Conservation (phyloP, 768 basidiomycete genomes). For the Fomitopsis pulvina region DNA sequence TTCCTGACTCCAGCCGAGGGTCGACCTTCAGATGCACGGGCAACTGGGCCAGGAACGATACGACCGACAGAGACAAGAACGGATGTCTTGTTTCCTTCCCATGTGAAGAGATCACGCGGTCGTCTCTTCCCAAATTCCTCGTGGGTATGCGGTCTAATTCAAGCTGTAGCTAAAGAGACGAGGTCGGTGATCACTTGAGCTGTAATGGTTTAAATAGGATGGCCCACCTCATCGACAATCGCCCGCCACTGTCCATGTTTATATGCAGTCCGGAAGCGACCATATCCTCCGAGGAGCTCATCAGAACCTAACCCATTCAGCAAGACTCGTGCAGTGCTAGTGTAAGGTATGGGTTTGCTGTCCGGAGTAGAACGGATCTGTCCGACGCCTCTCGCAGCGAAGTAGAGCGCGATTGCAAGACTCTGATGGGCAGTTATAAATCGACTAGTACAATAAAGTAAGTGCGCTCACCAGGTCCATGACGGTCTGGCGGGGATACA, state of each 20-base stretch:
- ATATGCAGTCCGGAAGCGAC: slow-evolving; percentile 79
- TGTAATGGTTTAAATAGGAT: slow-evolving; percentile 2
- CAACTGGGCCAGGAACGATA: slow-evolving; percentile 68
- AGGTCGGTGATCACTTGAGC: neutral
- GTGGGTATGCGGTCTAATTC: slow-evolving; percentile 83
- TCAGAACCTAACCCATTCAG: slow-evolving; percentile 93
- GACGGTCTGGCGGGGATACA: slow-evolving; percentile 76
- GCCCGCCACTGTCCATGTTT: slow-evolving; percentile 62
- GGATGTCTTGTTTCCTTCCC: slow-evolving; percentile 93
- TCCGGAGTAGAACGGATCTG: slow-evolving; percentile 34
- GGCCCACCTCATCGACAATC: slow-evolving; percentile 69
- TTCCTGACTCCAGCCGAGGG: slow-evolving; percentile 61
- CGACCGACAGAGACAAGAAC: slow-evolving; percentile 76
- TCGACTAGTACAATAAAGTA: too few species aligned
- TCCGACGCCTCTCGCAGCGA: slow-evolving; percentile 81
- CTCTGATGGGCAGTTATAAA: slow-evolving; percentile 46
- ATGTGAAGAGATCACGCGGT: slow-evolving; percentile 85
- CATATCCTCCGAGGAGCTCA: slow-evolving; percentile 91
- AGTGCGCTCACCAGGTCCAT: slow-evolving; percentile 75
- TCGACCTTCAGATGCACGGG: slow-evolving; percentile 84
- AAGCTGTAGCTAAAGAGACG: slow-evolving; percentile 63
- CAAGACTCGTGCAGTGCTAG: slow-evolving; percentile 72
- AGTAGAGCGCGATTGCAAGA: slow-evolving; percentile 86
- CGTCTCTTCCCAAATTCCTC: slow-evolving; percentile 91
- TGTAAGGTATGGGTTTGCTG: slow-evolving; percentile 45